These are phyloP conservation scores for Naganishia friedmannii DNA, from an alignment of 768 basidiomycete species.

Conservation along the genomic window DNA sequence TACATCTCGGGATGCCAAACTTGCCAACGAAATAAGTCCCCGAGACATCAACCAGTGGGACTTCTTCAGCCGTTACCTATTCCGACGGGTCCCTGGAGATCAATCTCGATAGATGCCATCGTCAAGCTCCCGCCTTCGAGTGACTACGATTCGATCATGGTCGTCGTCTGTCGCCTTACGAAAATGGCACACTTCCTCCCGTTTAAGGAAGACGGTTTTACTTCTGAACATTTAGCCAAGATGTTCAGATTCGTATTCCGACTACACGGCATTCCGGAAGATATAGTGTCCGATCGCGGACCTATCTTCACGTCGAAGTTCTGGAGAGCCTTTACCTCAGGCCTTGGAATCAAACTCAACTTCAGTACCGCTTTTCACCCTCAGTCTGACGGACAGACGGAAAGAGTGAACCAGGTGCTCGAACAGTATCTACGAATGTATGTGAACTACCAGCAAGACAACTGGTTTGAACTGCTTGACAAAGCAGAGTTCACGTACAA, in stretches of 20 bases:
- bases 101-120: slow-evolving; percentile 55
- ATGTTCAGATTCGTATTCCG: slow-evolving; percentile 27
- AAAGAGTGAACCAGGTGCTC: slow-evolving; percentile 54
- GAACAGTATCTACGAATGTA: slow-evolving; percentile 54
- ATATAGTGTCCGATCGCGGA: slow-evolving; percentile 45
- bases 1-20: slow-evolving; percentile 53
- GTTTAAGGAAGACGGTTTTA: background rate
- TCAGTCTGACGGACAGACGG: slow-evolving; percentile 55
- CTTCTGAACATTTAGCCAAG: background rate
- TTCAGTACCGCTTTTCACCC: slow-evolving; percentile 57
- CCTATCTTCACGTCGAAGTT: slow-evolving; percentile 44
- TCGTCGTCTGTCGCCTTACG: slow-evolving; percentile 54
- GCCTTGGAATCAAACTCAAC: slow-evolving; percentile 51
- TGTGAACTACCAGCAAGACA: slow-evolving; percentile 48
- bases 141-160: slow-evolving; percentile 53
- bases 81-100: slow-evolving; percentile 49
- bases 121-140: slow-evolving; percentile 45
- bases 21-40: slow-evolving; percentile 52
- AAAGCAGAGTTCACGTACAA: slow-evolving; percentile 53
- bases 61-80: slow-evolving; percentile 44
- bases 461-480: slow-evolving; percentile 52
- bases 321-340: slow-evolving; percentile 45
- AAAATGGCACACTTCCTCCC: slow-evolving; percentile 56
- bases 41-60: slow-evolving; percentile 54
- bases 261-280: slow-evolving; percentile 40